Conservation (phyloP, 345 rosid species). For the Isatis tinctoria region DNA sequence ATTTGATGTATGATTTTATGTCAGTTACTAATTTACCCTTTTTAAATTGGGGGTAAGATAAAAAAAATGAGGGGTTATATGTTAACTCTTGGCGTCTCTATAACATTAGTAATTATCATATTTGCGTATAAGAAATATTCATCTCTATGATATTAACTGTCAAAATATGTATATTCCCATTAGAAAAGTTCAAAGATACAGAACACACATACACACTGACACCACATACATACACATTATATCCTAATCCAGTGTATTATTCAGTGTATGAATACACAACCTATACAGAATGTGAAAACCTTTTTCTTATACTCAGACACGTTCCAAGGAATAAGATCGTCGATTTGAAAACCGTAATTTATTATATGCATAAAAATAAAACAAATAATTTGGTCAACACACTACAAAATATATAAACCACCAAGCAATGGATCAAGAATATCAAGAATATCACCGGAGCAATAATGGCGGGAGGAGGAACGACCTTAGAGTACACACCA, state of each 20-base stretch:
- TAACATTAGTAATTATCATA: not conserved
- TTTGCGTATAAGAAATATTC: not conserved
- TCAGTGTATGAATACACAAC: not conserved
- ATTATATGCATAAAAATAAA: not conserved
- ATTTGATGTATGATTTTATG: not conserved
- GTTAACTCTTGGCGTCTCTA: not conserved
- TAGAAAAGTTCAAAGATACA: not conserved
- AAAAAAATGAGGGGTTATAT: not conserved
- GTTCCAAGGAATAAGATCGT: slow-evolving; percentile 3
- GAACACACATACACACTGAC: not conserved
- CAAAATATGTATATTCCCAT: not conserved
- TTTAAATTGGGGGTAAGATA: not conserved
- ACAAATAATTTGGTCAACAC: slow-evolving; percentile 6
- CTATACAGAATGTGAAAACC: not conserved
- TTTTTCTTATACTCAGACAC: not conserved
- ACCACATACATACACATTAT: not conserved
- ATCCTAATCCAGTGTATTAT: not conserved
- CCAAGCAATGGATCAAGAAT: not conserved
- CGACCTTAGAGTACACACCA: slow-evolving; percentile 64
- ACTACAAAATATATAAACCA: not conserved
- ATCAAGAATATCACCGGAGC: not conserved
- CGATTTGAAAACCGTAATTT: not conserved
- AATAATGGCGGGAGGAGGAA: slow-evolving; percentile 54
- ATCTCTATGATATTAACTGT: not conserved
- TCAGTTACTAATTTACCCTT: not conserved